These are phyloP conservation scores for Chrysopogon serrulatus DNA, from an alignment of 176 grass and related monocot genomes.

Conservation along the genomic window DNA sequence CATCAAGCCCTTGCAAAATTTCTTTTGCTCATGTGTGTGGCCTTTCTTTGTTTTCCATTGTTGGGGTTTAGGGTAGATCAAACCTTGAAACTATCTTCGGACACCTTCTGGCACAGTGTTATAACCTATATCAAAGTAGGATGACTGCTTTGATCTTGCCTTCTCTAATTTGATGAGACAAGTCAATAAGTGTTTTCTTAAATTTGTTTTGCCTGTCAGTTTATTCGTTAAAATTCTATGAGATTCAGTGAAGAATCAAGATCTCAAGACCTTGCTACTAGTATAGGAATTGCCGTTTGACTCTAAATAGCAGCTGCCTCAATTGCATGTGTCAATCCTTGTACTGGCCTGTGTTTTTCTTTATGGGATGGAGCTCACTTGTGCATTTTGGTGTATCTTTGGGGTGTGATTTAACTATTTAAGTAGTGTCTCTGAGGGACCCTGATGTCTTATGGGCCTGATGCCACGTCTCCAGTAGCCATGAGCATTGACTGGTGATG, in stretches of 20 bases:
- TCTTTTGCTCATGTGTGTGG: too few species aligned
- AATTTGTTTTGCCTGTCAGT: too few species aligned
- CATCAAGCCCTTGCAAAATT: background rate
- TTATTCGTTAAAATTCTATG: too few species aligned
- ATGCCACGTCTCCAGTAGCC: slow-evolving; percentile 76
- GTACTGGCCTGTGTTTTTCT: slow-evolving; percentile 26
- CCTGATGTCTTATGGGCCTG: slow-evolving; percentile 1
- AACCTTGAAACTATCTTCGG: slow-evolving; percentile 87
- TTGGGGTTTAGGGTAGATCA: too few species aligned
- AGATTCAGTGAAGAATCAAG: too few species aligned
- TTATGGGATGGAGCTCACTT: background rate
- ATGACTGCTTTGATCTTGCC: too few species aligned
- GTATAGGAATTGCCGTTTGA: slow-evolving; percentile 97
- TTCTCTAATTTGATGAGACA: too few species aligned
- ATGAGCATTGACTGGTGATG: slow-evolving; percentile 45
- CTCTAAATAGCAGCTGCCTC: slow-evolving; percentile 45
- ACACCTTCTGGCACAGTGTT: slow-evolving; percentile 69
- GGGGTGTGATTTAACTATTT: slow-evolving; percentile 86
- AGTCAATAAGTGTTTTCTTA: too few species aligned
- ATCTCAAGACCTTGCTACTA: slow-evolving; percentile 31
- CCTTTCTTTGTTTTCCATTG: background rate
- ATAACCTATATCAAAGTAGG: too few species aligned
- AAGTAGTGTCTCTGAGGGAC: slow-evolving; percentile 70
- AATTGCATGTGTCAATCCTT: slow-evolving; percentile 20
- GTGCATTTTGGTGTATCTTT: slow-evolving; percentile 25